Conservation (phyloP, 73 alveolate species). For the Paramecium biaurelia region DNA sequence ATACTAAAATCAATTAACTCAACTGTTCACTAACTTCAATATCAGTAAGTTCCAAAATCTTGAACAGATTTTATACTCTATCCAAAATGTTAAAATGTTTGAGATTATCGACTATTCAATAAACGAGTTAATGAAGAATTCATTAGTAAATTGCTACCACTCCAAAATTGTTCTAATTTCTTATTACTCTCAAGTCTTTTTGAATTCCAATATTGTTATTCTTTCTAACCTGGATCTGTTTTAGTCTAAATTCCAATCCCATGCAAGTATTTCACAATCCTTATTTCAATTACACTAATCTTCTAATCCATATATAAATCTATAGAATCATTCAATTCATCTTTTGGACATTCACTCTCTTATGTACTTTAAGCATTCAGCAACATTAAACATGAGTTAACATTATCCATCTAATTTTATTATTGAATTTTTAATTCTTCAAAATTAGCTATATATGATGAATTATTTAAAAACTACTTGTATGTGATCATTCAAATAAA, state of each 20-base stretch:
- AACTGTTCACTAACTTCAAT: neutral
- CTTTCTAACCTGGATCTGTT: slow-evolving; percentile 21
- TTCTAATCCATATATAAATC: neutral
- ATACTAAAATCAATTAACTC: neutral
- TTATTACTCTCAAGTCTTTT: neutral
- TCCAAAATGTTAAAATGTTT: neutral
- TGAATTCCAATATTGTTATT: neutral
- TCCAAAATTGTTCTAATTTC: neutral
- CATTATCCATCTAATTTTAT: neutral
- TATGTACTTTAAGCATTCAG: neutral
- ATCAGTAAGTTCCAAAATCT: neutral
- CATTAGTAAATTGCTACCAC: neutral
- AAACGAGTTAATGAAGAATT: neutral
- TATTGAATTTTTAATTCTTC: neutral
- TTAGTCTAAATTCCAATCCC: slow-evolving; percentile 15
- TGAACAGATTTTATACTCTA: neutral
- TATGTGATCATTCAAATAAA: neutral
- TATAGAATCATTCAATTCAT: slow-evolving; percentile 37
- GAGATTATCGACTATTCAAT: neutral
- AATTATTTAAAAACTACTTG: neutral
- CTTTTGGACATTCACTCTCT: neutral
- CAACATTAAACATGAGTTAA: neutral
- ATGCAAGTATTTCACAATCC: neutral
- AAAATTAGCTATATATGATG: neutral
- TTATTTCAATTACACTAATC: neutral